Percentiles rank a stretch among this genome's conserved stretches.
phyloP scores from a whole-genome alignment of 2,329 filamentous ascomycete species.

The Arthrobotrys megalospora region DNA sequence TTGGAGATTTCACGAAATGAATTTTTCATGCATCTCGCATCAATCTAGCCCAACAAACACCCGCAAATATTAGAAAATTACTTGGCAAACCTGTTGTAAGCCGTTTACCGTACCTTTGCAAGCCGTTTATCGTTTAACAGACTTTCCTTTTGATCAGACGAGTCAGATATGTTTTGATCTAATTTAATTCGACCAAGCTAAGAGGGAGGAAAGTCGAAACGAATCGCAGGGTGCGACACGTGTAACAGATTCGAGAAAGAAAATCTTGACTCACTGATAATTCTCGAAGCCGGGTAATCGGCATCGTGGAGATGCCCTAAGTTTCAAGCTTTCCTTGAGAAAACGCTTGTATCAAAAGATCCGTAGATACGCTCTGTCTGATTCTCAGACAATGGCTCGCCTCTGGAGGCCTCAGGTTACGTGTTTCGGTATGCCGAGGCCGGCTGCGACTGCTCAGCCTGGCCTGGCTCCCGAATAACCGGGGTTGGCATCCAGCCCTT shows the following conservation, averaged over 20 bases:
- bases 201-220: constrained; percentile 28
- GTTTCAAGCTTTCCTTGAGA: neutral
- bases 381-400: constrained; percentile 33
- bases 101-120: neutral
- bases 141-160: neutral
- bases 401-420: constrained; percentile 29
- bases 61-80: neutral
- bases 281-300: constrained; percentile 40
- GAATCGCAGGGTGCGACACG: constrained; percentile 7
- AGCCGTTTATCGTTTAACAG: neutral
- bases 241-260: constrained; percentile 15
- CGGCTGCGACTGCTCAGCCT: constrained; percentile 31
- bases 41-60: neutral
- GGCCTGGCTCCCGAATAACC: constrained; percentile 39
- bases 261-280: constrained; percentile 8
- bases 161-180: neutral
- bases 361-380: constrained; percentile 27
- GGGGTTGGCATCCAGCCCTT: constrained; percentile 31
- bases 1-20: neutral
- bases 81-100: constrained; percentile 22
- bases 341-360: constrained; percentile 3
- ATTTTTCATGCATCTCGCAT: neutral
- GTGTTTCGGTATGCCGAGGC: constrained; percentile 44
- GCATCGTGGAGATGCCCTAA: constrained; percentile 21
- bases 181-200: neutral